Conservation (phyloP, 1,139 yeast species). For the Yamadazyma dendronema region DNA sequence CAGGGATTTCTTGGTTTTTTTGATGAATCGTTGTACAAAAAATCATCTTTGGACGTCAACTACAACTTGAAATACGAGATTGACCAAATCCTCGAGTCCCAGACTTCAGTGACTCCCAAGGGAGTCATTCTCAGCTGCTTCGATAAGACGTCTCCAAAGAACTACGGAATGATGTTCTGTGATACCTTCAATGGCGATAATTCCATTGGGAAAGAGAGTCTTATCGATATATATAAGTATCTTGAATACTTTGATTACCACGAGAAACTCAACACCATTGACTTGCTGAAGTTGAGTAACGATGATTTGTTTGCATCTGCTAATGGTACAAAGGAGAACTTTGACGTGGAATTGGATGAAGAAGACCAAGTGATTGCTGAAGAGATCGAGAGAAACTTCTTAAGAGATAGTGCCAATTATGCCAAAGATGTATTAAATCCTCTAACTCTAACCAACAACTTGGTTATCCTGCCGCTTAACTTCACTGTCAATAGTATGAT, state of each 20-base stretch:
- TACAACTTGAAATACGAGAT: slow-evolving; percentile 18
- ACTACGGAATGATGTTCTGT: slow-evolving; percentile 31
- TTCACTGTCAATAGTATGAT: slow-evolving; percentile 37
- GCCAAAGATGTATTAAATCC: slow-evolving; percentile 36
- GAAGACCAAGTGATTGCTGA: slow-evolving; percentile 11
- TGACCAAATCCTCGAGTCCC: slow-evolving; percentile 15
- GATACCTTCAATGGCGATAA: slow-evolving; percentile 13
- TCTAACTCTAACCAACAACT: slow-evolving; percentile 32
- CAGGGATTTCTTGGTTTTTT: slow-evolving; percentile 38
- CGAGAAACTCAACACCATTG: slow-evolving; percentile 22
- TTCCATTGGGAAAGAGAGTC: slow-evolving; percentile 14
- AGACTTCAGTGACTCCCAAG: background rate
- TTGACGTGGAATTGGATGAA: slow-evolving; percentile 12
- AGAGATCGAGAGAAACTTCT: slow-evolving; percentile 8
- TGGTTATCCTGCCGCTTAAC: slow-evolving; percentile 40
- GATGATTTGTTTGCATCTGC: slow-evolving; percentile 22
- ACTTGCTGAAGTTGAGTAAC: slow-evolving; percentile 18
- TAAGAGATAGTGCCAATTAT: slow-evolving; percentile 15
- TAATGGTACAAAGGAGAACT: slow-evolving; percentile 11
- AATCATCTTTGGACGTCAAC: slow-evolving; percentile 28
- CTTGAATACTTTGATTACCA: slow-evolving; percentile 35
- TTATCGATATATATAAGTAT: slow-evolving; percentile 31
- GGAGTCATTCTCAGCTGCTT: slow-evolving; percentile 26
- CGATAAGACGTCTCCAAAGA: slow-evolving; percentile 26
- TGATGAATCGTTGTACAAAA: slow-evolving; percentile 22